Base-by-base conservation (phyloP, 345 rosid species). In the Nephelium lappaceum region DNA sequence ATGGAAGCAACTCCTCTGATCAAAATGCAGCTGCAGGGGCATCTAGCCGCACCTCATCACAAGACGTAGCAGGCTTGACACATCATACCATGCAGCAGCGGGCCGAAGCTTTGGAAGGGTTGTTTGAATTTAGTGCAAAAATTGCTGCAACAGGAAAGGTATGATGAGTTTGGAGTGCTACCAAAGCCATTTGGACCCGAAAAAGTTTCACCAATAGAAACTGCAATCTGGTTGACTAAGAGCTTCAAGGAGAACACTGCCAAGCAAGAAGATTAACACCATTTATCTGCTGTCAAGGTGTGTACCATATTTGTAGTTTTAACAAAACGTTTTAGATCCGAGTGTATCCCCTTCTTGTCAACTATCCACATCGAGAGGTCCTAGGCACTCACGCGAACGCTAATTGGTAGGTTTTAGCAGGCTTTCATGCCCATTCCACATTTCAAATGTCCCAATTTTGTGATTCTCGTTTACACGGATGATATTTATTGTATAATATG, bases 111-210 rank as follows among this genome's bases (percentile, higher is more conserved):
- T 84, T 97, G 83, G 99, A 97, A 84, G 99, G 99, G 25, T 82
- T 97, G 89, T 98, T 97, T 58, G 98, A 97, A 74, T 97, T 94
- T 60, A 97, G 99, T 79, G 98, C 99, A 69, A 93, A 93, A 78
- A 31, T 82, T 97, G 86, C 89, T 97, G 84, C 93, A 83, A 60
- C 91, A 92, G 36, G 96, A 88, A 82, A 89, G 99, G 88, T 97
- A 97, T 36, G 98, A 93, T 21, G 98, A 97, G 80, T 98, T 97
- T 11, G 87, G 88, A n/a, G 99, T 97, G 81, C 91, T 97, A 8
- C 84, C 93, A 62, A 94, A 93, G 86, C 99, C 99, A 51, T 96
- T 96, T 25, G 99, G 99, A 38, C 98, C 99, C 0, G 98, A 97
- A 3, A 96, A 96, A 83, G 98, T 89, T 81, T 96, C 99, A 75